Evolutionary conservation across 805 yeast genomes (phyloP).

Genomic region (Diddensiella transvaalensis): DNA sequence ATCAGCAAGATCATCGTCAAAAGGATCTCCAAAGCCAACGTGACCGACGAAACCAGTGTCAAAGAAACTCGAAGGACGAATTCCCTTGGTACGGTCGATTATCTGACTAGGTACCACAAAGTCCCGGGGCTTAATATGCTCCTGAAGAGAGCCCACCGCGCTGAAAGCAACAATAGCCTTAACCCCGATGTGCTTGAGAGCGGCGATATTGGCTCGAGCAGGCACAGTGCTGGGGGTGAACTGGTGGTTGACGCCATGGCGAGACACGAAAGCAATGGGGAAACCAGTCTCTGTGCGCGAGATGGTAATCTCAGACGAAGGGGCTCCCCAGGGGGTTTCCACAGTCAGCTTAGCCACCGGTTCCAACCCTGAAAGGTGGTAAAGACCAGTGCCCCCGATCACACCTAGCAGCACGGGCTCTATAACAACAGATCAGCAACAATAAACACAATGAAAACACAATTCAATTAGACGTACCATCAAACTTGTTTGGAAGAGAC

Average conservation of each 20-base stretch:
- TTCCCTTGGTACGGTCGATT: constrained; percentile 95
- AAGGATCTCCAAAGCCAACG: constrained; percentile 96
- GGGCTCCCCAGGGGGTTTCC: constrained; percentile 96
- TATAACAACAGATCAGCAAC: constrained; percentile 5
- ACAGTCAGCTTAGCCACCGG: constrained; percentile 82
- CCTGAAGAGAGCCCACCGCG: constrained; percentile 94
- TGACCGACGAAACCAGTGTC: constrained; percentile 95
- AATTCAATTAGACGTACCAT: constrained; percentile 1
- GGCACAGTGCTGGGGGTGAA: constrained; percentile 91
- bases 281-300: constrained; percentile 73
- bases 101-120: constrained; percentile 95
- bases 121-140: constrained; percentile 87
- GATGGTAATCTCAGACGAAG: constrained; percentile 90
- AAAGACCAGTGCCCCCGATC: constrained; percentile 98
- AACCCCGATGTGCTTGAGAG: constrained; percentile 83
- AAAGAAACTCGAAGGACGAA: constrained; percentile 83
- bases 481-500: background rate
- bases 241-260: constrained; percentile 92
- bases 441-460: background rate
- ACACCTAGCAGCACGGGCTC: constrained; percentile 79
- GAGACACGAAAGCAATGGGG: constrained; percentile 88
- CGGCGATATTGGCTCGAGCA: constrained; percentile 90
- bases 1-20: constrained; percentile 68
- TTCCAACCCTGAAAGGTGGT: constrained; percentile 72
- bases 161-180: constrained; percentile 86